Conservation (phyloP, 805 yeast species). For the Candida rishiriensis region DNA sequence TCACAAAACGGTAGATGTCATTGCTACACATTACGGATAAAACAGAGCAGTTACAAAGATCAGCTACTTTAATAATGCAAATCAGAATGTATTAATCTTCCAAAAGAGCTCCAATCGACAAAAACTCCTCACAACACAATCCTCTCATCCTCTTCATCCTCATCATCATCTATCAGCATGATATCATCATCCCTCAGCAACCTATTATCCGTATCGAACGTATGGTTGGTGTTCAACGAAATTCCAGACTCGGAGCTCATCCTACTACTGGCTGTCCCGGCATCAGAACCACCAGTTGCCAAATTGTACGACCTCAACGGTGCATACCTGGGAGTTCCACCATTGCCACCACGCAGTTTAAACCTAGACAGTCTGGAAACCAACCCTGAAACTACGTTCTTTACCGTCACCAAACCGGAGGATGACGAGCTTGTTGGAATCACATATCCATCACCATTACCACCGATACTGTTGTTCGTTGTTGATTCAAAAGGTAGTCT, state of each 20-base stretch:
- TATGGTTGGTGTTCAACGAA: constrained; percentile 18
- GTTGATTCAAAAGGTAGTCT: too few species aligned
- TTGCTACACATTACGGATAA: too few species aligned
- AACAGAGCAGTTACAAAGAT: too few species aligned
- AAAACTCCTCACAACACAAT: not conserved
- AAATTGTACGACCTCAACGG: constrained; percentile 23
- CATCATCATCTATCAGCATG: constrained; percentile 23
- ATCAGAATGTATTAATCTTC: too few species aligned
- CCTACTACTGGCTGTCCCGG: constrained; percentile 8
- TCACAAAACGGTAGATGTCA: too few species aligned
- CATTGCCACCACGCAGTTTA: not conserved
- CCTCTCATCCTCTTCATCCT: constrained; percentile 12
- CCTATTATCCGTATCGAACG: constrained; percentile 27
- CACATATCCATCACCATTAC: not conserved
- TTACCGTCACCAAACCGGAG: not conserved
- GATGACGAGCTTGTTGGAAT: not conserved
- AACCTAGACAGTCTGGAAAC: constrained; percentile 3
- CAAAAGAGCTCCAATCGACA: too few species aligned
- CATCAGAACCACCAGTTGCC: constrained; percentile 5
- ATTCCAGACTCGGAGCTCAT: constrained; percentile 23
- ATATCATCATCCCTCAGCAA: constrained; percentile 27
- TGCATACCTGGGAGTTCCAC: constrained; percentile 6
- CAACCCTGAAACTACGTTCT: not conserved
- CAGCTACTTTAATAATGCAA: too few species aligned
- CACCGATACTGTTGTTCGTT: not conserved